Conservation (phyloP, 2,329 filamentous ascomycete genomes). For the Capronia epimyces region DNA sequence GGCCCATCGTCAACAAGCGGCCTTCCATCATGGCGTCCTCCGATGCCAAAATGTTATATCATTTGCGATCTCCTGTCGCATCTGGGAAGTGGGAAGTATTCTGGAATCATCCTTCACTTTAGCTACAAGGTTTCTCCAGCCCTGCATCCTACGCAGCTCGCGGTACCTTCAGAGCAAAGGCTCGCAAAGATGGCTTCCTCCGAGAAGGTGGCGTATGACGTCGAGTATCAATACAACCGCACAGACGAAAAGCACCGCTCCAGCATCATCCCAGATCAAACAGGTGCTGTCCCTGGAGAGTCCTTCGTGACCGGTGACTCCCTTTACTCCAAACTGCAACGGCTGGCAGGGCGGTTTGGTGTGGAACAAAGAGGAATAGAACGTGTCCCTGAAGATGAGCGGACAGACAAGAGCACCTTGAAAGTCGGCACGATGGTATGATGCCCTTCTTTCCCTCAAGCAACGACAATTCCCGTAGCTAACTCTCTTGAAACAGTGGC, state of each 20-base stretch:
- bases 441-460: constrained; percentile 16
- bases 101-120: not conserved
- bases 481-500: constrained; percentile 50
- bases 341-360: constrained; percentile 58
- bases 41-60: not conserved
- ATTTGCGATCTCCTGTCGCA: not conserved
- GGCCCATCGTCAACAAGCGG: not conserved
- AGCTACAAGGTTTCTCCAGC: not conserved
- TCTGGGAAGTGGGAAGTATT: not conserved
- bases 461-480: constrained; percentile 12
- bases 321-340: constrained; percentile 55
- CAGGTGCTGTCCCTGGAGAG: constrained; percentile 53
- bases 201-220: constrained; percentile 23
- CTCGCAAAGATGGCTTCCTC: constrained; percentile 13
- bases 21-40: not conserved
- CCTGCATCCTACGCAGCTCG: not conserved
- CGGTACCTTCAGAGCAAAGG: not conserved
- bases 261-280: constrained; percentile 32
- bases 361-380: constrained; percentile 73
- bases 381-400: constrained; percentile 64
- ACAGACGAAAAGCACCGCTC: constrained; percentile 24
- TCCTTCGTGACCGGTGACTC: constrained; percentile 54
- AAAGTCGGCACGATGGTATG: constrained; percentile 68
- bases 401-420: constrained; percentile 58
- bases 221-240: constrained; percentile 12